phyloP scores from a whole-genome alignment of 2,329 filamentous ascomycete species.

The Balansia obtecta region DNA sequence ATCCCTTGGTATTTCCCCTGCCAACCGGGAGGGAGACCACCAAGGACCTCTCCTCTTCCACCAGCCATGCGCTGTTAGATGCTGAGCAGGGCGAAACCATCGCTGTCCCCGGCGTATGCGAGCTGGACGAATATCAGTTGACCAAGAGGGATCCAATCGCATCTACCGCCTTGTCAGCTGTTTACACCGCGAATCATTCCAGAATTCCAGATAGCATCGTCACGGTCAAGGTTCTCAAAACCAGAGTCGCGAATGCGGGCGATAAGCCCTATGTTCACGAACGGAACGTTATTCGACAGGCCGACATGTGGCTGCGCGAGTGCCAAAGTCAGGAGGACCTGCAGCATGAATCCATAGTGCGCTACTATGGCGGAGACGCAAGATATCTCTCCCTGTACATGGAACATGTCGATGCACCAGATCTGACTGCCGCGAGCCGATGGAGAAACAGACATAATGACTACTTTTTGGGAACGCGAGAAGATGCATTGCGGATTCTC shows the following conservation, averaged over 20 bases:
- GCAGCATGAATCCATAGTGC: slow-evolving; percentile 44
- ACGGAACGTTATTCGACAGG: slow-evolving; percentile 44
- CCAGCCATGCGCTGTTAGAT: slow-evolving; percentile 39
- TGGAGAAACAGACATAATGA: slow-evolving; percentile 38
- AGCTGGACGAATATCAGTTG: slow-evolving; percentile 40
- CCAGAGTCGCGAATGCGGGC: slow-evolving; percentile 26
- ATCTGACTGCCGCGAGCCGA: slow-evolving; percentile 34
- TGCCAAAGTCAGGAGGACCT: slow-evolving; percentile 42
- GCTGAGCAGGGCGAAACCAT: slow-evolving; percentile 36
- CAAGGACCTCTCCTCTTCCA: slow-evolving; percentile 33
- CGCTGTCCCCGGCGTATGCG: slow-evolving; percentile 34
- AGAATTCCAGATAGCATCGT: slow-evolving; percentile 40
- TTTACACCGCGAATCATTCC: slow-evolving; percentile 43
- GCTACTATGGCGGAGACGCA: slow-evolving; percentile 46
- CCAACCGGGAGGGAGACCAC: slow-evolving; percentile 32
- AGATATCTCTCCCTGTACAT: slow-evolving; percentile 48
- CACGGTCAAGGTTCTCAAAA: slow-evolving; percentile 50
- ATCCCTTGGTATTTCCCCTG: slow-evolving; percentile 39
- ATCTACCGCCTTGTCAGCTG: slow-evolving; percentile 39
- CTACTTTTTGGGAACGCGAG: slow-evolving; percentile 35
- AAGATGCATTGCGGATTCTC: slow-evolving; percentile 39
- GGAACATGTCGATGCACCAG: slow-evolving; percentile 46
- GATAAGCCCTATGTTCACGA: slow-evolving; percentile 37
- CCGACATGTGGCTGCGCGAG: slow-evolving; percentile 48
- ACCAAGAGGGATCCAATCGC: slow-evolving; percentile 46